These are phyloP conservation scores for Boletus subcaerulescens DNA, from an alignment of 768 basidiomycete species.

Conservation along the genomic window DNA sequence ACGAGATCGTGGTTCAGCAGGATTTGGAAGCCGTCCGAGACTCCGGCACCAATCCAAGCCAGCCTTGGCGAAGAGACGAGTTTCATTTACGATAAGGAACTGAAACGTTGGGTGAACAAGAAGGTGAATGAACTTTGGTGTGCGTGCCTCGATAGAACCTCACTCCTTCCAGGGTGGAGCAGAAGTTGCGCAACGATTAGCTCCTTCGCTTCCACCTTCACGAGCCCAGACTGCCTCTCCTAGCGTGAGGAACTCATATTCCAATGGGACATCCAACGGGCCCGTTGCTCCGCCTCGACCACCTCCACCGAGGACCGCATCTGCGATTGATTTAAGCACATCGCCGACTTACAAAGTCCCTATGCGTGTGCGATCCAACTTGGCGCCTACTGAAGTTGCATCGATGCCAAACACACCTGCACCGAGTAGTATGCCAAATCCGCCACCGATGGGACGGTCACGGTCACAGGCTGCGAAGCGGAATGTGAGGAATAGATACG, in stretches of 20 bases:
- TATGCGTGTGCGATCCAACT: slow-evolving; percentile 61
- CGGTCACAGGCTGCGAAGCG: slow-evolving; percentile 65
- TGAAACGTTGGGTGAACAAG: slow-evolving; percentile 95
- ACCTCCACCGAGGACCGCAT: slow-evolving; percentile 48
- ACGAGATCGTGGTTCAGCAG: slow-evolving; percentile 76
- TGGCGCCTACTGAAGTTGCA: slow-evolving; percentile 48
- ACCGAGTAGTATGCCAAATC: slow-evolving; percentile 16
- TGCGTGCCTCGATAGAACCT: not conserved
- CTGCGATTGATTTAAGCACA: slow-evolving; percentile 57
- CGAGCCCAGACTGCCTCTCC: slow-evolving; percentile 88
- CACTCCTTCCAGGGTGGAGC: slow-evolving; percentile 46
- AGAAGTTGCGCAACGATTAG: slow-evolving; percentile 50
- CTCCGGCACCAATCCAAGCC: slow-evolving; percentile 78
- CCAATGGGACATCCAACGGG: slow-evolving; percentile 30
- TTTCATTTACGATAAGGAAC: slow-evolving; percentile 94
- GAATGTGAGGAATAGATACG: slow-evolving; percentile 78
- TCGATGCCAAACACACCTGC: slow-evolving; percentile 35
- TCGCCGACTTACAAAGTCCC: slow-evolving; percentile 51
- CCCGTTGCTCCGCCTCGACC: slow-evolving; percentile 7
- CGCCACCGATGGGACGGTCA: slow-evolving; percentile 46
- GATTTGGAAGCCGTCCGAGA: slow-evolving; percentile 70
- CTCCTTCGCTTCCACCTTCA: slow-evolving; percentile 73
- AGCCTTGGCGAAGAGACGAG: slow-evolving; percentile 88
- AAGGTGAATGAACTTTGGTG: slow-evolving; percentile 49
- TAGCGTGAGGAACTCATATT: slow-evolving; percentile 40